These are phyloP conservation scores for Boletus reticuloceps DNA, from an alignment of 768 basidiomycete species.

Conservation along the genomic window DNA sequence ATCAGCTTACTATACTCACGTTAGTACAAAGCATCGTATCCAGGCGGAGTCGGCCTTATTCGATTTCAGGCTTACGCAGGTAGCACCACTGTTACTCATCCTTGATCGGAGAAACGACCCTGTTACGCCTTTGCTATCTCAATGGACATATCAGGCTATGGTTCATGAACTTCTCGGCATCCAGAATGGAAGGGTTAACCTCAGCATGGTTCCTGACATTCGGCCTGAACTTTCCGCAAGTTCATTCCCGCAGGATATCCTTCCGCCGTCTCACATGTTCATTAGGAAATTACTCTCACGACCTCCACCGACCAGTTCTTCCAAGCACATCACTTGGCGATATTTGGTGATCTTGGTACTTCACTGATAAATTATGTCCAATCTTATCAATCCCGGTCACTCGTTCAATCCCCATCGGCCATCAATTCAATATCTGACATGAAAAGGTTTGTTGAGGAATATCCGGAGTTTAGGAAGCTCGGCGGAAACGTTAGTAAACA, in stretches of 20 bases:
- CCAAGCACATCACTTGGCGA: constrained; percentile 83
- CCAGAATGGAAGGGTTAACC: constrained; percentile 88
- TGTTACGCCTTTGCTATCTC: constrained; percentile 91
- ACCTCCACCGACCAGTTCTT: constrained; percentile 93
- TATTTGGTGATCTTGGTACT: constrained; percentile 95
- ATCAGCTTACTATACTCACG: constrained; percentile 3
- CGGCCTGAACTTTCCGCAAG: constrained; percentile 79
- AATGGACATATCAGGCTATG: constrained; percentile 99
- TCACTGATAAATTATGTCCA: constrained; percentile 91
- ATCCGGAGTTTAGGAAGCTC: constrained; percentile 94
- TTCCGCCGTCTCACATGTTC: constrained; percentile 13
- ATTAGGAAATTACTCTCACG: constrained; percentile 89
- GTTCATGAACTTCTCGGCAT: constrained; percentile 95
- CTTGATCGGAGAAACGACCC: constrained; percentile 96
- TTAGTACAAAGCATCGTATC: constrained; percentile 61
- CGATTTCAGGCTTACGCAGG: constrained; percentile 87
- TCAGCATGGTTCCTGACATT: constrained; percentile 82
- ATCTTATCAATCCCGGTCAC: constrained; percentile 84
- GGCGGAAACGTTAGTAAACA: constrained; percentile 99
- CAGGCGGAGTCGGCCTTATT: constrained; percentile 81
- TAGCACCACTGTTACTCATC: constrained; percentile 85
- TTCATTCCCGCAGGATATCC: constrained; percentile 9
- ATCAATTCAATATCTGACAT: constrained; percentile 96
- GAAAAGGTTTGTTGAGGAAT: constrained; percentile 97
- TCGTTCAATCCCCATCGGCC: constrained; percentile 68